Percentiles rank a stretch among this genome's conserved stretches.
Evolutionary conservation across 106 monocot genomes (phyloP).

Genomic region (Allium fistulosum): DNA sequence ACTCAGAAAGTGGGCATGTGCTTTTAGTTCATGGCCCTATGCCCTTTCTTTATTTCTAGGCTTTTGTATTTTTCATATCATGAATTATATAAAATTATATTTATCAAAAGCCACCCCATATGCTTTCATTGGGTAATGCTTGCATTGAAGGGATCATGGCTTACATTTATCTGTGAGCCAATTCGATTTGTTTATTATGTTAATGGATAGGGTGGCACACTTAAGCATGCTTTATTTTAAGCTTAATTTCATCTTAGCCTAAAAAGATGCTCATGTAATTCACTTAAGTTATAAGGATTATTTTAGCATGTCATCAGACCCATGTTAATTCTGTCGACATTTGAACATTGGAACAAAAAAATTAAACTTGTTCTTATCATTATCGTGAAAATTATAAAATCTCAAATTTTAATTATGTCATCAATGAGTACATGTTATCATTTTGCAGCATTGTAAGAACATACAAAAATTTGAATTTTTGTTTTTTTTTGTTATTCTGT

Average conservation of each 20-base stretch:
- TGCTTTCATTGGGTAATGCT: conserved; percentile 5
- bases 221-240: background rate
- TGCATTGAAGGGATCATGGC: conserved; percentile 8
- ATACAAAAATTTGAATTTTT: no score
- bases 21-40: conserved; percentile 33
- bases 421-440: no score
- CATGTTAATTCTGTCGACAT: no score
- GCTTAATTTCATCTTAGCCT: background rate
- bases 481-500: no score
- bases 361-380: no score
- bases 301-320: no score
- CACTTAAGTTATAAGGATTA: background rate
- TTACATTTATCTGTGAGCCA: background rate
- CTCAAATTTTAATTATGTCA: no score
- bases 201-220: conserved; percentile 2
- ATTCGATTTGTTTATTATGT: background rate
- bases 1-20: conserved; percentile 23
- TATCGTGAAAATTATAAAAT: no score
- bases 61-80: background rate
- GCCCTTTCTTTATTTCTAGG: conserved; percentile 4
- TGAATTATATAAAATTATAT: no score
- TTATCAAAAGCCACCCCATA: background rate
- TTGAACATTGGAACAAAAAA: no score
- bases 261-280: background rate
- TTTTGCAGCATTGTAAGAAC: no score